Evolutionary conservation across 2,329 filamentous ascomycete species (phyloP), one percentile per base, ranked within the genome.

Genomic region (Fonsecaea pedrosoi): DNA sequence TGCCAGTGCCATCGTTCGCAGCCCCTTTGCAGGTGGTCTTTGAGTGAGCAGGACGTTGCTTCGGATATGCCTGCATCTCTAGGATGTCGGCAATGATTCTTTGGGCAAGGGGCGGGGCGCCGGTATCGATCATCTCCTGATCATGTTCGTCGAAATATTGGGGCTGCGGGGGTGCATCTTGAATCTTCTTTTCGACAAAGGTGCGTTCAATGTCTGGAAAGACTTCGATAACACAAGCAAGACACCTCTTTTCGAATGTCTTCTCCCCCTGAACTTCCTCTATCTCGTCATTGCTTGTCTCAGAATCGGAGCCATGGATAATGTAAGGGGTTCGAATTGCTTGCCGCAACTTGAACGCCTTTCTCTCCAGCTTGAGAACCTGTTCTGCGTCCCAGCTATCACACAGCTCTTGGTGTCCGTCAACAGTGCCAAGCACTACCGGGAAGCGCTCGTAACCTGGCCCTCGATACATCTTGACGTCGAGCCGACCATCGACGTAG

Each of bases 201-300:
- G 78, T 73, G 25, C 74, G 77, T 62, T 78, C 79, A 48, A 85
- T 82, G 57, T 81, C 82, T 8, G 83, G 83, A 62, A 85, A 84
- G 8, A 85, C 70, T 10, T 74, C 73, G 4, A 80, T 42, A 18
- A 85, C 72, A n/a, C 75, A 73, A 8, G 71, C 68, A 18, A 83
- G 73, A 58, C 77, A 74, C 45, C 60, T 25, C 12, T 68, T 50
- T 42, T 70, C 64, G 32, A 45, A 45, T 3, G 21, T 54, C 54
- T 50, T 38, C 2, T 54, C 37, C n/a, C 21, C 55, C 8, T 64
- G 50, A 37, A 30, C 42, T 30, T 50, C 42, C 18, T 50, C 45
- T 9, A 34, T 10, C 25, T 30, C n/a, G 4, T 65, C 61, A n/a
- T 72, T 63, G 30, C 57, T 55, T 10, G 60, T 54, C 1, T 68